Conservation (phyloP, 805 yeast genomes). For the Komagataella populi region DNA sequence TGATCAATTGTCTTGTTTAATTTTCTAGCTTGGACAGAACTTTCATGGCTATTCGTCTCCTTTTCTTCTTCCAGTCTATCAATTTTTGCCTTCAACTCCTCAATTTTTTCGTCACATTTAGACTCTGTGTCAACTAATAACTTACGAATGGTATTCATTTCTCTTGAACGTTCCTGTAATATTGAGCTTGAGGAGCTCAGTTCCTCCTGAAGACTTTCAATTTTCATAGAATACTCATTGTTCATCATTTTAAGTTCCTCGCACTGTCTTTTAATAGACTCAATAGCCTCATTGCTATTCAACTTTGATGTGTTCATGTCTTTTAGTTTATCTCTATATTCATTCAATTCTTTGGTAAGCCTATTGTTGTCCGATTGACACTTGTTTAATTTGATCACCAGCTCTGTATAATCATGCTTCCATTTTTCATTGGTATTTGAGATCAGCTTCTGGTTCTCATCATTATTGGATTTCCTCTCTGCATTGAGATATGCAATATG, state of each 20-base stretch:
- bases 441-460: slow-evolving; percentile 25
- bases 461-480: slow-evolving; percentile 12
- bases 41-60: slow-evolving; percentile 40
- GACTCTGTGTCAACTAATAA: slow-evolving; percentile 58
- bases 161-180: slow-evolving; percentile 72
- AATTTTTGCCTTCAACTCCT: slow-evolving; percentile 42
- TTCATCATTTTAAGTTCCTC: slow-evolving; percentile 59
- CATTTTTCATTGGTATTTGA: slow-evolving; percentile 23
- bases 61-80: slow-evolving; percentile 45
- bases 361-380: slow-evolving; percentile 29
- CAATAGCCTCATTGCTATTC: slow-evolving; percentile 24
- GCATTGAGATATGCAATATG: slow-evolving; percentile 26
- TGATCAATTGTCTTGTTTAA: slow-evolving; percentile 10
- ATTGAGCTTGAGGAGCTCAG: slow-evolving; percentile 58
- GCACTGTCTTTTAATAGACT: slow-evolving; percentile 45
- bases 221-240: slow-evolving; percentile 46
- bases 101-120: slow-evolving; percentile 31
- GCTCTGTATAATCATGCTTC: slow-evolving; percentile 16
- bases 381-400: slow-evolving; percentile 23
- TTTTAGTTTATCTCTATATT: slow-evolving; percentile 21
- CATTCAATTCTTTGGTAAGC: slow-evolving; percentile 24
- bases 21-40: slow-evolving; percentile 31
- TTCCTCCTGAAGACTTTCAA: slow-evolving; percentile 69
- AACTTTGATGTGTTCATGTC: slow-evolving; percentile 18
- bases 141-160: slow-evolving; percentile 58